Evolutionary conservation across 78 protist species (phyloP), one percentile per base, ranked within the genome.

Genomic region (Paratrimastix pyriformis): DNA sequence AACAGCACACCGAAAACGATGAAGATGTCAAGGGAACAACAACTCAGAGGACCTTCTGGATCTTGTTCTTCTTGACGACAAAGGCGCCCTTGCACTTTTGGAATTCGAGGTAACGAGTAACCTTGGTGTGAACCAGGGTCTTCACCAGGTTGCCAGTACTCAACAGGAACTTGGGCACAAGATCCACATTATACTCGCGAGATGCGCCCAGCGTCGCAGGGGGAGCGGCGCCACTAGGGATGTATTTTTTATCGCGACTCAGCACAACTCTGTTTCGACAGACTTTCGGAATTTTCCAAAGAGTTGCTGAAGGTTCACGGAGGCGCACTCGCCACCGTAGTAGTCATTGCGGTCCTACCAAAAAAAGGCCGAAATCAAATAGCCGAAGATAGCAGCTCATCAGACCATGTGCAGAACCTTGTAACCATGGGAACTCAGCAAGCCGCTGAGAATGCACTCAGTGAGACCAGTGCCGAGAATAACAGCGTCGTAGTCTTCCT

Each of bases 301-400:
- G 45, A 90, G 81, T 83, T 93, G 96, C 29, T 73, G 54, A 43
- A 94, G 83, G 69, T 89, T 90, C 39, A 92, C 78, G 15, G 97
- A 92, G 2, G 98, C 99, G 48, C 87, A 78, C 58, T 88, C 98
- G 40, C 96, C 98, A 40, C 99, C 99, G 73, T 97, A 97, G 86
- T 93, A 97, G 76, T 82, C 79, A 81, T 97, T 95, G 62, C 98
- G 80, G 87, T 95, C 99, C n/a, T n/a, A n/a, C n/a, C n/a, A n/a
- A n/a, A n/a, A n/a, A n/a, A n/a, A n/a, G n/a, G n/a, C n/a, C n/a
- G n/a, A n/a, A n/a, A n/a, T n/a, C n/a, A n/a, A n/a, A n/a, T n/a
- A n/a, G n/a, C n/a, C n/a, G n/a, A n/a, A n/a, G n/a, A n/a, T n/a
- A n/a, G n/a, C n/a, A n/a, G n/a, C n/a, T n/a, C n/a, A n/a, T n/a